Evolutionary conservation across 352 stramenopile species (phyloP), one percentile per base, ranked within the genome.

Genomic region (Pythium brassicae): DNA sequence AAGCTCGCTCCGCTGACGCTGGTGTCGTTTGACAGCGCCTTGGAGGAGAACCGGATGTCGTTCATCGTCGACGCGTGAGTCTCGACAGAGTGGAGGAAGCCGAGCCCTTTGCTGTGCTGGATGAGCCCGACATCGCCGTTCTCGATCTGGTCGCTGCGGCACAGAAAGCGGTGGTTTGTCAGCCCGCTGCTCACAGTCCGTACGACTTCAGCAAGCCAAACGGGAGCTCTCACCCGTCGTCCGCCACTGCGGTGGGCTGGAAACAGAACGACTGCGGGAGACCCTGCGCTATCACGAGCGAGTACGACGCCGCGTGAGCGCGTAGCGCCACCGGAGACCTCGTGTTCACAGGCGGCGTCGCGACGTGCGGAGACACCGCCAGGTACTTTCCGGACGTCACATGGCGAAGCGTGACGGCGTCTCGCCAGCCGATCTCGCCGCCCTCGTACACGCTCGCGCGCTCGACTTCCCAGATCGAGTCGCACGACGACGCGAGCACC

Each of bases 381-480:
- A 91, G 37, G 62, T 89, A 89, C 20, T 73, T 78, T 5, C 73
- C 76, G 19, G 71, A 78, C 15, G 83, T 55, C 15, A 91, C 45
- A 42, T 89, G 81, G 5, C 76, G 74, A 52, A 91, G 55, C 27
- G 61, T 71, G 25, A 91, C 61, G 0, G 45, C 43, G 42, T 87
- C 71, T 35, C 52, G 71, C 76, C 81, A 91, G 17, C 67, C 69
- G 19, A 87, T 69, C 53, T 68, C 61, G 4, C 81, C 80, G 1
- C 81, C 81, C 64, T 86, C 72, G 56, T 71, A 83, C 12, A 71
- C 55, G 14, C 57, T 74, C 35, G 74, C 55, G 22, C 63, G 67
- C 47, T 88, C 76, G 8, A 90, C 50, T 60, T 86, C 75, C 80
- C 80, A 90, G 22, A 88, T 53, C 25, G 76, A 83, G 49, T 87